Base-by-base conservation (phyloP, 2,329 filamentous ascomycete species). In the Knufia petricola region DNA sequence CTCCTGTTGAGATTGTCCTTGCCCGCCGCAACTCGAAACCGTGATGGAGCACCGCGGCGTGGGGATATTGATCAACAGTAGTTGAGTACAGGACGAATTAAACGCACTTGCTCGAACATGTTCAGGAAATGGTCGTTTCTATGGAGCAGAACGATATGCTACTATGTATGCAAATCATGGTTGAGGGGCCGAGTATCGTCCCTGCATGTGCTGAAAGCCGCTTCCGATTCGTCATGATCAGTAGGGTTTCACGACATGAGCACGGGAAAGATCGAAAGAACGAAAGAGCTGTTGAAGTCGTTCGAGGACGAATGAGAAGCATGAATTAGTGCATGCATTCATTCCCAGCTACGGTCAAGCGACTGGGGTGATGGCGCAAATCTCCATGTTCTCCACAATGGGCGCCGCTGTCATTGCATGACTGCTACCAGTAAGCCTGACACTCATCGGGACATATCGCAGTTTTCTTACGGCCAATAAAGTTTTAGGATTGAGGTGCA, bases 151-250 rank as follows among this genome's bases (percentile, higher is more conserved):
- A 21, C 30, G 13, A 12, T 12, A 24, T 15, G 2, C 7, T 46
- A 17, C 15, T 46, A 17, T 9, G 15, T 9, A 15, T 24, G 31
- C 31, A 46, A 36, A 19, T 24, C 39, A 24, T 42, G 24, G 13
- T 42, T 42, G 20, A 42, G 21, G 10, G 15, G 8, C 39, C 21
- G 24, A 26, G 15, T 12, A 26, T 46, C 19, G 30, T 21, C 30
- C 31, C 28, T 36, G 42, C 42, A 36, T 46, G 42, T 46, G 42
- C 30, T 37, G 15, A 24, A 23, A 31, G 9, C 15, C 10, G 12
- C 42, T 20, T 24, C 17, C 37, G n/a, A 36, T 46, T 39, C 23
- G 42, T 20, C 9, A 3, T 7, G 19, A 46, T 23, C 6, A n/a
- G 30, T 7, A 43, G 10, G 15, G 9, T n/a, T n/a, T n/a, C n/a